phyloP scores from a whole-genome alignment of 371 early-diverging fungal species.

The Amoeboaphelidium protococcarum region DNA sequence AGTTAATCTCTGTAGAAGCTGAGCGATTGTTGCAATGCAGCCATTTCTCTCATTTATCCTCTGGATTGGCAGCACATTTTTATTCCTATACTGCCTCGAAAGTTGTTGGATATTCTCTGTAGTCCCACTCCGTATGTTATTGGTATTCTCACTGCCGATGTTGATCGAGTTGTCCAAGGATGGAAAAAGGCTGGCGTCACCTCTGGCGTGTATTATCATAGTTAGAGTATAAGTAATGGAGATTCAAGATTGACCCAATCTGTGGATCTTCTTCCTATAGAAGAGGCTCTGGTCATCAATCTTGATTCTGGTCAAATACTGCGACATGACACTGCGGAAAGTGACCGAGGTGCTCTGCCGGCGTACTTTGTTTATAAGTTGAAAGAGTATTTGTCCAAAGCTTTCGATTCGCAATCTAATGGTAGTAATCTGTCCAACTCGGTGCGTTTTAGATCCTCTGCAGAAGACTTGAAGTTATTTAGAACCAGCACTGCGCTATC shows the following conservation, averaged over 20 bases:
- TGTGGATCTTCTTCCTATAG: not conserved
- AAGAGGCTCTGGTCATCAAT: not conserved
- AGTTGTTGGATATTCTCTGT: not conserved
- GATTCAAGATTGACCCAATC: not conserved
- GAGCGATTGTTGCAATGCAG: not conserved
- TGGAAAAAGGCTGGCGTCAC: not conserved
- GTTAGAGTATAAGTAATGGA: not conserved
- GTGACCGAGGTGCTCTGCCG: not conserved
- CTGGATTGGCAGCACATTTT: not conserved
- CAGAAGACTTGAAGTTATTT: too few species aligned
- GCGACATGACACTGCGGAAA: not conserved
- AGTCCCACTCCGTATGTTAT: not conserved
- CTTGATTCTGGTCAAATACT: not conserved
- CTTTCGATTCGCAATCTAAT: not conserved
- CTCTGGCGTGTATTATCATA: not conserved
- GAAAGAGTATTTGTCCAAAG: not conserved
- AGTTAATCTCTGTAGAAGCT: not conserved
- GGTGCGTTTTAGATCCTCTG: too few species aligned
- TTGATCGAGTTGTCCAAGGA: not conserved
- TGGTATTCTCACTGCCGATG: not conserved
- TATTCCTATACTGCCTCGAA: not conserved
- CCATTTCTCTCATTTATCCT: not conserved
- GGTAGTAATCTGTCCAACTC: too few species aligned
- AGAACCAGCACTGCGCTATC: not conserved
- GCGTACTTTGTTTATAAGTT: not conserved